These are phyloP conservation scores for Penicillium robsamsonii DNA, from an alignment of 495 filamentous ascomycete genomes.

Conservation along the genomic window DNA sequence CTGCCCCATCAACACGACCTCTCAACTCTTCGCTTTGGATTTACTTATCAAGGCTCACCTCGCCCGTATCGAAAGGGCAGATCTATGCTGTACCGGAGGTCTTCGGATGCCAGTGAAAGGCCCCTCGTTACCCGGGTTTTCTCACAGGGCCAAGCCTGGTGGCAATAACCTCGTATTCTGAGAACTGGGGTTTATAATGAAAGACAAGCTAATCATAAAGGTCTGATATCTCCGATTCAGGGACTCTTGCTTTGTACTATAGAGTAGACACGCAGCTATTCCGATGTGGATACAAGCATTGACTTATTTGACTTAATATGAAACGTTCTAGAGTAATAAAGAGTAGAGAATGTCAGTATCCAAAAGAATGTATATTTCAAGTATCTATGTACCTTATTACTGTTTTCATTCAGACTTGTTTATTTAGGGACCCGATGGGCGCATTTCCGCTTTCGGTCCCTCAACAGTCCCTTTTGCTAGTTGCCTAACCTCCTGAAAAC, in stretches of 20 bases:
- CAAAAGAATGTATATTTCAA: background rate
- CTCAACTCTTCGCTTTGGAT: slow-evolving; percentile 7
- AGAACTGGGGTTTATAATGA: background rate
- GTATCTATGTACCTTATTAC: background rate
- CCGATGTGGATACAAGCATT: background rate
- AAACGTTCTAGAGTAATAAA: background rate
- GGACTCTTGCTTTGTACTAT: background rate
- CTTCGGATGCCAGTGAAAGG: background rate
- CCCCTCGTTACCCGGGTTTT: slow-evolving; percentile 5
- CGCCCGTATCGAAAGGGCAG: background rate
- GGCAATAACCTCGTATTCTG: slow-evolving; percentile 7
- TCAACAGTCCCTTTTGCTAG: background rate
- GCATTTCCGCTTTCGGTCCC: slow-evolving; percentile 18
- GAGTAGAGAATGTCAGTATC: background rate
- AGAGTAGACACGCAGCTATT: background rate
- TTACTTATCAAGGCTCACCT: slow-evolving; percentile 10
- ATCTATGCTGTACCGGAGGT: background rate
- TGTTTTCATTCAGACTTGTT: slow-evolving; percentile 7
- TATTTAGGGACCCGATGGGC: background rate
- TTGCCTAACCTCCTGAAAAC: background rate
- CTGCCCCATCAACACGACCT: slow-evolving; percentile 15
- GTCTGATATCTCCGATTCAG: background rate
- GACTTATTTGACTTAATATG: background rate
- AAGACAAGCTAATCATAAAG: too few species aligned
- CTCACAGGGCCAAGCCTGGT: background rate